Evolutionary conservation across 1,139 yeast genomes (phyloP).

Genomic region (Diutina catenulata): DNA sequence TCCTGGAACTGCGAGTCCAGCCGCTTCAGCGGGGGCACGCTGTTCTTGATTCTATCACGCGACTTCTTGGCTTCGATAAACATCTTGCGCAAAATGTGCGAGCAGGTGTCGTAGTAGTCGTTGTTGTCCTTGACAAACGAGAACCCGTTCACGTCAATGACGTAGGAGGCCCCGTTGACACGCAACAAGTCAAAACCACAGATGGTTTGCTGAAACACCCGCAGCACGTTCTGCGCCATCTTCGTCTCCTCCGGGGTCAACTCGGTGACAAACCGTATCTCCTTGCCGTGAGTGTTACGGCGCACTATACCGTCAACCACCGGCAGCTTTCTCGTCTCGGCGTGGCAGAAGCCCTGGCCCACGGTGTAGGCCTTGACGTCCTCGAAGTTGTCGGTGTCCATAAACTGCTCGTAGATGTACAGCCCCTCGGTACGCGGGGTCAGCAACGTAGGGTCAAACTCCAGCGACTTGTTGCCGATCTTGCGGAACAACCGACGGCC

Average conservation of each 20-base stretch:
- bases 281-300: slow-evolving; percentile 96
- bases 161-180: slow-evolving; percentile 80
- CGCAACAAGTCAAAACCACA: slow-evolving; percentile 94
- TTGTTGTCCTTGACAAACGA: slow-evolving; percentile 92
- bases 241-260: slow-evolving; percentile 60
- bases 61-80: slow-evolving; percentile 49
- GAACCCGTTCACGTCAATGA: slow-evolving; percentile 96
- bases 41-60: slow-evolving; percentile 29
- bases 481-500: slow-evolving; percentile 90
- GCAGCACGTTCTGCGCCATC: slow-evolving; percentile 71
- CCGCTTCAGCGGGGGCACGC: slow-evolving; percentile 27
- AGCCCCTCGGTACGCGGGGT: slow-evolving; percentile 84
- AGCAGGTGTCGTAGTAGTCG: slow-evolving; percentile 76
- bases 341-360: slow-evolving; percentile 85
- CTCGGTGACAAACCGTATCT: slow-evolving; percentile 80
- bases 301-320: slow-evolving; percentile 98
- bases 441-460: slow-evolving; percentile 73
- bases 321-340: slow-evolving; percentile 96
- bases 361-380: slow-evolving; percentile 98
- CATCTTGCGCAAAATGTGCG: slow-evolving; percentile 63
- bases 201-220: slow-evolving; percentile 81
- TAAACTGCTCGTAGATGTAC: slow-evolving; percentile 82
- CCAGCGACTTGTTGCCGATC: slow-evolving; percentile 95
- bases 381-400: slow-evolving; percentile 97
- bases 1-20: slow-evolving; percentile 46